Base-by-base conservation (phyloP, 495 filamentous ascomycete species). In the Hypoxylon fuscum region DNA sequence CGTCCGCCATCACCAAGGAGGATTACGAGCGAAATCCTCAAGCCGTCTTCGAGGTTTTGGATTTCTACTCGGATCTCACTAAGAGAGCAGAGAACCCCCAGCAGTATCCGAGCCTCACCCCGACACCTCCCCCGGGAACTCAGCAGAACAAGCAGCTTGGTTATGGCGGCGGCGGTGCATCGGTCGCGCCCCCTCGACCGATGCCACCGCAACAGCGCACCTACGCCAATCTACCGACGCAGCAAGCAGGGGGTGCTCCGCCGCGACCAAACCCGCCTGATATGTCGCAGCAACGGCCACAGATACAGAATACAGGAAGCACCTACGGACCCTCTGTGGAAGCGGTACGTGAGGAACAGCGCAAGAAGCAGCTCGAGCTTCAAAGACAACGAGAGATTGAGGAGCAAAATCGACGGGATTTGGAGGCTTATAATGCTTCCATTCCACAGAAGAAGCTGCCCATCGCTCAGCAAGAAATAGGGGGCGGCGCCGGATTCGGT, bases 11-110 rank as follows among this genome's bases (percentile, higher is more conserved):
- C 66, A 97, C 95, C 22, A 95, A 96, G 75, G 95, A 97, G 66
- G 95, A 98, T 73, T 96, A 97, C 76, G 89, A 94, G 76, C 92
- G 93, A 70, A 97, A 98, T 65, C 95, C 95, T n/a, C 90, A 97
- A 74, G 96, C 94, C 17, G 95, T 98, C 15, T 92, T 98, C 50
- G 95, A 98, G 72, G 96, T 96, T 29, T 81, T 98, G 23, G 90
- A 97, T 71, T 98, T 98, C 76, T 98, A 98, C 80, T 92, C 93
- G 0, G 94, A 98, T 73, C 90, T 96, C 70, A 90, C 90, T 47
- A 93, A 93, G 81, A 85, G 91, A 32, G 85, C 88, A 53, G 88
- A 96, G 60, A 87, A 97, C 67, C 90, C 90, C 2, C 83, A 89
- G 57, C 83, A 85, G 55, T 96, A 91, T 61, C 79, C 86, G n/a